phyloP scores from a whole-genome alignment of 371 early-diverging fungal genomes.

The Entomophthora muscae region DNA sequence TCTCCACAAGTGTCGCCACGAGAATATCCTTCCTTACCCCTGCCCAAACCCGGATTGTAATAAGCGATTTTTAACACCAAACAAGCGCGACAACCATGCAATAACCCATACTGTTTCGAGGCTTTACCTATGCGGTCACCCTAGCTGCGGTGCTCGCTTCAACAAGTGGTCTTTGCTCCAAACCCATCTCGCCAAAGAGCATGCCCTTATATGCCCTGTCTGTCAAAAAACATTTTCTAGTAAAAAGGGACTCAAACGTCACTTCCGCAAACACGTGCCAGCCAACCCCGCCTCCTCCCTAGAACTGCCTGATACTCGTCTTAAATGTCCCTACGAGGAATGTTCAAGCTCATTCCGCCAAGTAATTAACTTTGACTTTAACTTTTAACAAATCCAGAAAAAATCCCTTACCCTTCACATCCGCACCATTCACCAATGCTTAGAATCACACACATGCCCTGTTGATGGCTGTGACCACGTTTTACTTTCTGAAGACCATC shows the following conservation, averaged over 20 bases:
- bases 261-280: neutral
- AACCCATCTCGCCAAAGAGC: neutral
- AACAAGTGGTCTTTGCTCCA: neutral
- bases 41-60: neutral
- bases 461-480: neutral
- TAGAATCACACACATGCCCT: neutral
- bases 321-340: neutral
- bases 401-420: neutral
- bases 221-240: neutral
- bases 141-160: neutral
- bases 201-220: neutral
- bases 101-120: neutral
- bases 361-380: neutral
- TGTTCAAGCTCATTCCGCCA: neutral
- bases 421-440: neutral
- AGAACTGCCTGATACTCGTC: neutral
- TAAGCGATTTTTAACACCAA: neutral
- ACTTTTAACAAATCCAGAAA: neutral
- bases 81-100: neutral
- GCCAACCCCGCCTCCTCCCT: neutral
- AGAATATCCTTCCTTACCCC: neutral
- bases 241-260: neutral
- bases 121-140: neutral
- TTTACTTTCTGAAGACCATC: neutral
- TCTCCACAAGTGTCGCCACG: neutral